Base-by-base conservation (phyloP, 2,329 filamentous ascomycete genomes). In the Neofusicoccum laricinum region DNA sequence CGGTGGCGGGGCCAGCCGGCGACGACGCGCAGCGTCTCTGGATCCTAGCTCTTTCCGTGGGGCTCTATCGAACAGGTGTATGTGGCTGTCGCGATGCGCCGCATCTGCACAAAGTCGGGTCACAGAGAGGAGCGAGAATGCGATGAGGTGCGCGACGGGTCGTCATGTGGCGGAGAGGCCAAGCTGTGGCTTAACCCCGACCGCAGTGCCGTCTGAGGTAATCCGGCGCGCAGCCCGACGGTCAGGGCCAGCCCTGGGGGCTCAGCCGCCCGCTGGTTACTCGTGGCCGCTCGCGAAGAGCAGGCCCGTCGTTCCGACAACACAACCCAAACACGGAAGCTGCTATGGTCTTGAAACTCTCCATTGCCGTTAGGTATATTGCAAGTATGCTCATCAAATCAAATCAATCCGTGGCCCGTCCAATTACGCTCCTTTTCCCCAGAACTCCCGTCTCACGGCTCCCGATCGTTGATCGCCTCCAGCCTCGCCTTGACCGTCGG, bases 331-430 rank as follows among this genome's bases (percentile, higher is more conserved):
- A 30, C 7, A 30, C 25, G 25, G 25, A 30, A 30, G 25, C 25
- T 32, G 25, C 25, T 12, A 4, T 12, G 21, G 21, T n/a, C 10
- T 51, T 49, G 8, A 59, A 21, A 15, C 12, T 12, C n/a, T 46
- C 12, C 40, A 59, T 59, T 59, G 55, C 38, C 55, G 15, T 59
- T 32, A 46, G 40, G 55, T 59, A 59, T 59, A 46, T 36, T 46
- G 55, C 55, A 59, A 17, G 40, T 59, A 46, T 59, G 7, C 46
- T 15, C 30, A 59, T 32, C 5, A 34, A 43, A 45, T 32, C 14
- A 43, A 38, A 53, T 19, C 21, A 21, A 21, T 21, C 14, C 14
- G 10, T 7, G 41, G 15, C 49, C 34, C 49, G 49, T 36, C 34
- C 10, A 34, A 15, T 15, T 25, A 12, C 21, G 15, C 17, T 40